A percentile compares a stretch with the other conserved stretches of the same genome.
These are phyloP conservation scores for Platanthera zijinensis DNA, from an alignment of 106 monocot species.

Conservation along the genomic window DNA sequence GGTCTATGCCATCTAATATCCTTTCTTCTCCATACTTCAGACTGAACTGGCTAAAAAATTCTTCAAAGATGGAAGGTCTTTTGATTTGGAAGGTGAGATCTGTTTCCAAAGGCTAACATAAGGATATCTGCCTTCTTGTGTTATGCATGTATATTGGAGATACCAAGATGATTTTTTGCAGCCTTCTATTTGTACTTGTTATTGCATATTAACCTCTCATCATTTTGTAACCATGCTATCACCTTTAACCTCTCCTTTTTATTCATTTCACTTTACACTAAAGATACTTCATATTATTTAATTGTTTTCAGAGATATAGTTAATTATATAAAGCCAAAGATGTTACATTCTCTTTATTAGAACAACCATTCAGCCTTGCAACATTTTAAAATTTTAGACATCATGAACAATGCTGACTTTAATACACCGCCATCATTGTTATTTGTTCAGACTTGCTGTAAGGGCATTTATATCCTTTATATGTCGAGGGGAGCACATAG, in stretches of 20 bases:
- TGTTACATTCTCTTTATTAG: too few relatives aligned
- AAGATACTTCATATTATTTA: background rate
- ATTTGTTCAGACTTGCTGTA: background rate
- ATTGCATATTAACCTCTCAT: background rate
- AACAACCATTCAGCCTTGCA: background rate
- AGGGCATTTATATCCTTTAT: too few relatives aligned
- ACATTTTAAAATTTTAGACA: background rate
- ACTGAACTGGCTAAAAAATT: constrained; percentile 78
- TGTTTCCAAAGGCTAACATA: background rate
- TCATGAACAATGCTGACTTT: background rate
- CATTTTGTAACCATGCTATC: background rate
- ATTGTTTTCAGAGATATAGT: background rate
- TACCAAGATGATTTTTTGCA: background rate
- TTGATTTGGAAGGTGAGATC: constrained; percentile 85
- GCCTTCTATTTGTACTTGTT: background rate
- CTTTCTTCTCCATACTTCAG: constrained; percentile 30
- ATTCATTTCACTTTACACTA: background rate
- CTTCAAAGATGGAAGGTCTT: constrained; percentile 84
- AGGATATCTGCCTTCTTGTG: background rate
- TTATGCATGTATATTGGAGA: background rate
- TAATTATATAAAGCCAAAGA: too few relatives aligned
- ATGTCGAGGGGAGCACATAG: too few relatives aligned
- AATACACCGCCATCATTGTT: background rate
- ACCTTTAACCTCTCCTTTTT: background rate
- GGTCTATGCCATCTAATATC: background rate